These are phyloP conservation scores for Obba rivulosa DNA, from an alignment of 768 basidiomycete species.

Conservation along the genomic window DNA sequence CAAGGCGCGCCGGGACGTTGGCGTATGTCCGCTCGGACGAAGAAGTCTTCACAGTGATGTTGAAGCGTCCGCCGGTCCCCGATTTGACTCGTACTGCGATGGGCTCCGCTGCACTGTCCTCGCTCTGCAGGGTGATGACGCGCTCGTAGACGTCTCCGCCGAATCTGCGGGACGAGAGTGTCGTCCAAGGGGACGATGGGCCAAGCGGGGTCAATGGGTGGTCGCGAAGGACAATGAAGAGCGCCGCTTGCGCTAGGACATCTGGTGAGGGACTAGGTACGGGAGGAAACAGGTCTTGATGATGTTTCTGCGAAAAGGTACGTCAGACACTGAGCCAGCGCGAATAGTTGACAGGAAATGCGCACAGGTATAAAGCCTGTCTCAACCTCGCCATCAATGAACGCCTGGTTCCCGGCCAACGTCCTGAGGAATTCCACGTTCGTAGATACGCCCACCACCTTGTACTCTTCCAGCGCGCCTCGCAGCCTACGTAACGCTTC, in stretches of 20 bases:
- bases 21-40: constrained; percentile 33
- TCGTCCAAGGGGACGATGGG: constrained; percentile 57
- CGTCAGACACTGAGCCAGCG: not conserved
- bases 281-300: constrained; percentile 73
- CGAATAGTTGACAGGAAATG: not conserved
- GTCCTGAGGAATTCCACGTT: constrained; percentile 85
- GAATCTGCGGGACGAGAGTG: constrained; percentile 71
- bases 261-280: constrained; percentile 52
- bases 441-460: constrained; percentile 86
- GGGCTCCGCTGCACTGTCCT: constrained; percentile 35
- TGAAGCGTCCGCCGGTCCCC: constrained; percentile 23
- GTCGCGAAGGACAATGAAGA: constrained; percentile 70
- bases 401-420: constrained; percentile 72
- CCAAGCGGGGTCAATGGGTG: constrained; percentile 22
- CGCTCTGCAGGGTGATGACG: constrained; percentile 55
- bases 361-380: constrained; percentile 87
- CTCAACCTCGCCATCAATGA: constrained; percentile 77
- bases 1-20: constrained; percentile 52
- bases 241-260: constrained; percentile 71
- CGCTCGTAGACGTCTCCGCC: constrained; percentile 68
- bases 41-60: constrained; percentile 43
- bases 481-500: constrained; percentile 80
- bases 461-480: constrained; percentile 80
- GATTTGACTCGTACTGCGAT: constrained; percentile 32
- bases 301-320: constrained; percentile 59